Base-by-base conservation (phyloP, 2,329 filamentous ascomycete genomes). In the Cladosporium sp. region DNA sequence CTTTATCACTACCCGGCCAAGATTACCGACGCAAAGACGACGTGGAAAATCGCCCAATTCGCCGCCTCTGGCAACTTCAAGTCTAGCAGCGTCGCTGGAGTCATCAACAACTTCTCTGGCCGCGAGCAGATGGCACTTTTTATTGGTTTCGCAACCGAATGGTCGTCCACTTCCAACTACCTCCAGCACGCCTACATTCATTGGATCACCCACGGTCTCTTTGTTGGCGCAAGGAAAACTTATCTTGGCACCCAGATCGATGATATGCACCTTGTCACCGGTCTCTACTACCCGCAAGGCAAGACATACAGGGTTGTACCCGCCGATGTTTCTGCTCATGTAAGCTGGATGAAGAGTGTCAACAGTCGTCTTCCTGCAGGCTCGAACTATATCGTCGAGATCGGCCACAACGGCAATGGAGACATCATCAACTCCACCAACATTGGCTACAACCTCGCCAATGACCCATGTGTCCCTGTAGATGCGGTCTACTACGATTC, bases 51-150 rank as follows among this genome's bases (percentile, higher is more conserved):
- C 62, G 83, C 82, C 6, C 71, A 76, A 25, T 84, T 84, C 65
- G 77, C 71, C 6, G 69, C 76, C n/a, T 74, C 74, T 58, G 76
- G 75, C 2, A 65, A 68, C 8, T 77, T 74, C 60, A 56, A 67
- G 2, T 66, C 58, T 12, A 68, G 69, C 24, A 77, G 75, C 19
- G 80, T 77, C 22, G 83, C 83, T 49, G 83, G 77, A 37, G 81
- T 86, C 52, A 83, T 86, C 67, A 85, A 85, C 67, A 78, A 79
- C 58, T 80, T 83, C 61, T 17, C 28, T 4, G 77, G 76, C 13
- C 77, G 83, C 60, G 75, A 85, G 71, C 82, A 86, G 70, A 83
- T 86, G 80, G 83, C 78, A 3, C 85, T 81, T 73, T 85, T 85
- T 71, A 78, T 80, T 54, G 71, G 74, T 15, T 84, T 81, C 61